These are phyloP conservation scores for Schizosaccharomyces pombe DNA, from an alignment of 805 yeast species.

Conservation along the genomic window DNA sequence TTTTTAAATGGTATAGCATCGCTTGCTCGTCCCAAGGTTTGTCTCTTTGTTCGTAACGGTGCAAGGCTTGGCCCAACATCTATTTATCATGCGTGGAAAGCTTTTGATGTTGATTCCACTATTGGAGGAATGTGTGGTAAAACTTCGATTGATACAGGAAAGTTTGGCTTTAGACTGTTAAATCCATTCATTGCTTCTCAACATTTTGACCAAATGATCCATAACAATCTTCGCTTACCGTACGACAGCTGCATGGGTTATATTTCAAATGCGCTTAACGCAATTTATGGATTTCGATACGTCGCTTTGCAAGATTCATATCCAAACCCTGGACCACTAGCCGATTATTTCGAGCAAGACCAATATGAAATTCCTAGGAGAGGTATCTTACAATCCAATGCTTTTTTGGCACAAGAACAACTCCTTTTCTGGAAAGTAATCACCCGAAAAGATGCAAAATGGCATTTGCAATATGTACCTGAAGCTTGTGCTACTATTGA, in stretches of 20 bases:
- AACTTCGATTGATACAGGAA: conserved; percentile 66
- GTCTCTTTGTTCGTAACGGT: conserved; percentile 78
- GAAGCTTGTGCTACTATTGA: conserved; percentile 83
- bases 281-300: conserved; percentile 82
- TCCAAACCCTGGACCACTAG: conserved; percentile 63
- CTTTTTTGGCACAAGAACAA: conserved; percentile 94
- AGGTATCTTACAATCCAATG: conserved; percentile 79
- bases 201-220: conserved; percentile 88
- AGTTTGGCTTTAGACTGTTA: conserved; percentile 26
- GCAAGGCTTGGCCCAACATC: conserved; percentile 73
- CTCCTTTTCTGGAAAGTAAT: conserved; percentile 84
- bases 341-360: conserved; percentile 82
- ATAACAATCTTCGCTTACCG: conserved; percentile 85
- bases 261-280: conserved; percentile 87
- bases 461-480: conserved; percentile 68
- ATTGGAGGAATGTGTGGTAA: conserved; percentile 98
- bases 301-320: conserved; percentile 44
- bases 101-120: conserved; percentile 46
- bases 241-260: conserved; percentile 88
- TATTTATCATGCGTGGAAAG: conserved; percentile 70
- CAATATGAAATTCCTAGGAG: conserved; percentile 43
- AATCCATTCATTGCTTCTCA: conserved; percentile 92
- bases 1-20: conserved; percentile 82
- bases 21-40: conserved; percentile 55
- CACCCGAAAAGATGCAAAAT: conserved; percentile 50